Base-by-base conservation (phyloP, 352 stramenopile genomes). In the Phytophthora nicotianae region DNA sequence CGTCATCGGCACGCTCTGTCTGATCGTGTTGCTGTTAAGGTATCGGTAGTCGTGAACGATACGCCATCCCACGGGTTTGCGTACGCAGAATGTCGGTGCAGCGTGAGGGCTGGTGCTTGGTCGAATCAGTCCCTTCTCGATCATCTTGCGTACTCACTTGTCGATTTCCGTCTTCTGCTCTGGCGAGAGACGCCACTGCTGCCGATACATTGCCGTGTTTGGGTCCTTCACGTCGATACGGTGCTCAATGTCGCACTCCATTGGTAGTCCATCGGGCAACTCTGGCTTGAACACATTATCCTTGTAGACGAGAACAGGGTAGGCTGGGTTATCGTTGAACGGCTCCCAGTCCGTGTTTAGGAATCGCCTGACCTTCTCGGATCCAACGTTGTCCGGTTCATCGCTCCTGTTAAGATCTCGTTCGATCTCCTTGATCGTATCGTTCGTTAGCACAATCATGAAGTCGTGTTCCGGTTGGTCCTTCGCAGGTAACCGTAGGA, bases 21-120 rank as follows among this genome's bases (percentile, higher is more conserved):
- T 27, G 17, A 62, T 58, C 3, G 47, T 65, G 17, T 56, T 51
- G 14, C 14, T 38, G 37, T 62, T 59, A 6, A 77, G 35, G 26
- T 59, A 55, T 7, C 65, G 58, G 41, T 62, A 73, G 21, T 62
- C 61, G 24, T 79, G 47, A 11, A 55, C 51, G 33, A 79, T 75
- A n/a, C 62, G 23, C 65, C 62, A 73, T 17, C 65, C 66, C 7
- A 64, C 58, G 5, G 66, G 42, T 29, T 79, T 73, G 9, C 52
- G 48, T 1, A 75, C 50, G 46, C 66, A 75, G 20, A 79, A 73
- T 1, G 65, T 72, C 48, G 14, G 70, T 48, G 21, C 43, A 6
- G 43, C n/a, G n/a, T n/a, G n/a, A n/a, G n/a, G n/a, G n/a, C n/a
- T n/a, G n/a, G n/a, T n/a, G n/a, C n/a, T n/a, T n/a, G n/a, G n/a